These are phyloP conservation scores for Sisymbrium irio DNA, from an alignment of 345 rosid species.

Conservation along the genomic window DNA sequence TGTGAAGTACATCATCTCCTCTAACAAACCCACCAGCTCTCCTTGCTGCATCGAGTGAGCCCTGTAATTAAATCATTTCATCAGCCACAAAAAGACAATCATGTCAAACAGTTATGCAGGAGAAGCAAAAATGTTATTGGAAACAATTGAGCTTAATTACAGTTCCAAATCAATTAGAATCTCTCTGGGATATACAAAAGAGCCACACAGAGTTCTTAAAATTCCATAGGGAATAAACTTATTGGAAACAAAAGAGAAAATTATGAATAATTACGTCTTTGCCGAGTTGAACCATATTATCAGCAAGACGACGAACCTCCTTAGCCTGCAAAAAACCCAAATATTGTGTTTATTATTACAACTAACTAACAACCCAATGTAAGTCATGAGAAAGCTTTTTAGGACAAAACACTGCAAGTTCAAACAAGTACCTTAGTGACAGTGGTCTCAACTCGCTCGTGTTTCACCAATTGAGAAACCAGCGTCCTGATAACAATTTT, in stretches of 20 bases:
- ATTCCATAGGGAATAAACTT: neutral
- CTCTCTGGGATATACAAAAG: constrained; percentile 1
- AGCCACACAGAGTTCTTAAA: neutral
- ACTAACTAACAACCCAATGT: neutral
- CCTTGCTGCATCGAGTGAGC: constrained; percentile 77
- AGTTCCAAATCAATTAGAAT: neutral
- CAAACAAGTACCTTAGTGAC: constrained; percentile 63
- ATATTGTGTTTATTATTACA: neutral
- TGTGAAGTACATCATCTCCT: constrained; percentile 91
- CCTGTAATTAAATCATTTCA: constrained; percentile 41
- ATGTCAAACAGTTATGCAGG: neutral
- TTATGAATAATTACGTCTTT: constrained; percentile 55
- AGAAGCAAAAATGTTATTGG: neutral
- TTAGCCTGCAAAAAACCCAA: constrained; percentile 56
- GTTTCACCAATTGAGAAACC: constrained; percentile 95
- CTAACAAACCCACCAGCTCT: constrained; percentile 84
- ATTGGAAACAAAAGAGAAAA: neutral
- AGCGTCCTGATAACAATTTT: constrained; percentile 48
- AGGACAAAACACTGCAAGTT: neutral
- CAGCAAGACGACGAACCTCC: constrained; percentile 82
- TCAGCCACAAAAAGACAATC: neutral
- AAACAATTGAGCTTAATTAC: neutral
- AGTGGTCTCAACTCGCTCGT: constrained; percentile 91
- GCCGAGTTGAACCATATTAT: constrained; percentile 89
- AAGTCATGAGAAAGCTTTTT: neutral